Evolutionary conservation across 176 grass and related monocot species (phyloP).

Genomic region (Tillandsia fasciculata): DNA sequence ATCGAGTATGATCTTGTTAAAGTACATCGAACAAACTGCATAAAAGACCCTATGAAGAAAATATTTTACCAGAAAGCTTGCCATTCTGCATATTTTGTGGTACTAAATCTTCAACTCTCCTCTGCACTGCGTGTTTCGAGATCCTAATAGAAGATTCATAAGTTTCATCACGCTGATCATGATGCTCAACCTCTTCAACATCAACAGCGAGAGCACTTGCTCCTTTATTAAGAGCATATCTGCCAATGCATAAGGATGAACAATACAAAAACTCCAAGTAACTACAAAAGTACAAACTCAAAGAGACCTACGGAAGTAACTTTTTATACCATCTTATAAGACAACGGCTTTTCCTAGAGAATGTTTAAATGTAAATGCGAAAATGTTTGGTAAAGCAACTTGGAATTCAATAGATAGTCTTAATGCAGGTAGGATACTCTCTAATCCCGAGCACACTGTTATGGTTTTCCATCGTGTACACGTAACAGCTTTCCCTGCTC

Average conservation of each 20-base stretch:
- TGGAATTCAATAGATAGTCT: not conserved
- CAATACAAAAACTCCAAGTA: slow-evolving; percentile 18
- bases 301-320: not conserved
- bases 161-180: slow-evolving; percentile 21
- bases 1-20: too few species aligned
- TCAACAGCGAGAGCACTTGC: slow-evolving; percentile 61
- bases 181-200: slow-evolving; percentile 37
- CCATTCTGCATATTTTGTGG: slow-evolving; percentile 28
- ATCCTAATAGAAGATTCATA: slow-evolving; percentile 39
- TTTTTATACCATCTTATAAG: not conserved
- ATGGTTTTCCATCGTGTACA: slow-evolving; percentile 94
- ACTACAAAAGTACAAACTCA: not conserved
- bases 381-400: not conserved
- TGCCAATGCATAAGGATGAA: slow-evolving; percentile 50
- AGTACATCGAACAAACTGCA: too few species aligned
- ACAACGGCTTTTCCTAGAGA: too few species aligned
- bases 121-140: slow-evolving; percentile 42
- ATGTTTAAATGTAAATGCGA: too few species aligned
- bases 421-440: slow-evolving; percentile 68
- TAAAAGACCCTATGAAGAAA: slow-evolving; percentile 13
- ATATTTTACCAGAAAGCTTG: slow-evolving; percentile 16
- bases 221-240: slow-evolving; percentile 82
- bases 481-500: slow-evolving; percentile 74
- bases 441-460: slow-evolving; percentile 98
- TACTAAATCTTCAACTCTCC: slow-evolving; percentile 39